Evolutionary conservation across 2,329 filamentous ascomycete species (phyloP).

Genomic region (Sarocladium kiliense): DNA sequence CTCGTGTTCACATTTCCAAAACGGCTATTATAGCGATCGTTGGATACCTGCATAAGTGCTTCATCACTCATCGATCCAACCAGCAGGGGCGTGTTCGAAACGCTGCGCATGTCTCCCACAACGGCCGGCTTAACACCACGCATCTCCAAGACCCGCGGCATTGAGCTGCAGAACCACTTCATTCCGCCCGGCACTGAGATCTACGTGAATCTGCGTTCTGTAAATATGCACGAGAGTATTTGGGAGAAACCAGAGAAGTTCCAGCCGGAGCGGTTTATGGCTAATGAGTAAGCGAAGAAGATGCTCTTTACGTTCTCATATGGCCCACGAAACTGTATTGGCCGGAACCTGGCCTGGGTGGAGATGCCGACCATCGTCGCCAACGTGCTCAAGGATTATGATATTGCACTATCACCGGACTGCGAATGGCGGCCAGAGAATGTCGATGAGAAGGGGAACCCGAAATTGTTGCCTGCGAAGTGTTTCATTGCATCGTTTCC

Average conservation of each 20-base stretch:
- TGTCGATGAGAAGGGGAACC: background rate
- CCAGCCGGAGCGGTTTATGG: constrained; percentile 8
- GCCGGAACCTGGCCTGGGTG: constrained; percentile 9
- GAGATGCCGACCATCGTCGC: constrained; percentile 9
- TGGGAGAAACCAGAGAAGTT: constrained; percentile 9
- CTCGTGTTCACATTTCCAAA: no score
- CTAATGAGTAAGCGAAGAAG: constrained; percentile 8
- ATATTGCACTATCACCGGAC: constrained; percentile 1
- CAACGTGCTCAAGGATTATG: constrained; percentile 8
- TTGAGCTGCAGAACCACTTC: constrained; percentile 9
- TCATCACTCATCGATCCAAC: constrained; percentile 16
- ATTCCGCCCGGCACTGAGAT: constrained; percentile 10
- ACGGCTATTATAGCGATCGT: constrained; percentile 14
- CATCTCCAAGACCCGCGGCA: constrained; percentile 3
- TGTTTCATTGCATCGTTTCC: constrained; percentile 9
- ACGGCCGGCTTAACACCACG: constrained; percentile 9
- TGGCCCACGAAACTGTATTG: constrained; percentile 11
- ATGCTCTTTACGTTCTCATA: constrained; percentile 11
- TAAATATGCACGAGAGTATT: background rate
- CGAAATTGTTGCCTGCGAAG: constrained; percentile 5
- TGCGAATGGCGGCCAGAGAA: constrained; percentile 1
- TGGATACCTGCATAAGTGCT: constrained; percentile 8
- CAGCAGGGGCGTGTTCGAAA: constrained; percentile 19
- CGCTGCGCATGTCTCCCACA: constrained; percentile 9
- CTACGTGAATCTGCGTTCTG: constrained; percentile 7